Evolutionary conservation across 441 rosid genomes (phyloP).

Genomic region (Gossypium trilobum): DNA sequence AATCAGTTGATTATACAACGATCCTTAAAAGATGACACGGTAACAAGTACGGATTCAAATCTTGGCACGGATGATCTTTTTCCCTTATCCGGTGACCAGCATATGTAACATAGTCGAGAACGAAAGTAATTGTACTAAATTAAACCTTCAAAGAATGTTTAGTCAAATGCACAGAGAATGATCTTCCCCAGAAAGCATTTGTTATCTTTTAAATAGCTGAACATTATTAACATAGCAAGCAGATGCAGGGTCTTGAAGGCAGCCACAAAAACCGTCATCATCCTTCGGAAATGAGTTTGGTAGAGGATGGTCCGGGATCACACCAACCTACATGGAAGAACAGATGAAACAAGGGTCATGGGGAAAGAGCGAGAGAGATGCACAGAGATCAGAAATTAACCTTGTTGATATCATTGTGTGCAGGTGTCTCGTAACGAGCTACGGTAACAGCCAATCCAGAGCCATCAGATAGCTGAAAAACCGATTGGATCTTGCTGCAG

Average conservation of each 20-base stretch:
- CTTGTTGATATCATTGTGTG: constrained; percentile 76
- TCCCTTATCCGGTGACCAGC: no score
- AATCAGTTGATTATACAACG: no score
- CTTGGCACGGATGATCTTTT: no score
- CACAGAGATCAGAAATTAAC: constrained; percentile 25
- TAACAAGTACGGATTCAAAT: no score
- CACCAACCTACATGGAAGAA: constrained; percentile 49
- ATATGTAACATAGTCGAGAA: no score
- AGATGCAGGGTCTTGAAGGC: constrained; percentile 65
- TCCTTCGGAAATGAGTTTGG: constrained; percentile 72
- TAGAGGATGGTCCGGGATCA: constrained; percentile 78
- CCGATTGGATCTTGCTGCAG: constrained; percentile 89
- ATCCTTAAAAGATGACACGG: no score
- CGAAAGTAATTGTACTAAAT: no score
- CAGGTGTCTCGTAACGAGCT: constrained; percentile 92
- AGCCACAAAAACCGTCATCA: constrained; percentile 59
- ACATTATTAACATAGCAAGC: constrained; percentile 55
- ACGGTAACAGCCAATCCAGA: constrained; percentile 87
- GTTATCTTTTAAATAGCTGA: constrained; percentile 56
- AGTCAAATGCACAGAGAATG: background rate
- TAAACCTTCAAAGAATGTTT: background rate
- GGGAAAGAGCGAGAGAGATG: background rate
- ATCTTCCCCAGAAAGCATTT: constrained; percentile 8
- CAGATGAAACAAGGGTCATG: background rate
- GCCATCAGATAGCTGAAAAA: constrained; percentile 84